Evolutionary conservation across 495 filamentous ascomycete species (phyloP).

Genomic region (Aspergillus cavernicola): DNA sequence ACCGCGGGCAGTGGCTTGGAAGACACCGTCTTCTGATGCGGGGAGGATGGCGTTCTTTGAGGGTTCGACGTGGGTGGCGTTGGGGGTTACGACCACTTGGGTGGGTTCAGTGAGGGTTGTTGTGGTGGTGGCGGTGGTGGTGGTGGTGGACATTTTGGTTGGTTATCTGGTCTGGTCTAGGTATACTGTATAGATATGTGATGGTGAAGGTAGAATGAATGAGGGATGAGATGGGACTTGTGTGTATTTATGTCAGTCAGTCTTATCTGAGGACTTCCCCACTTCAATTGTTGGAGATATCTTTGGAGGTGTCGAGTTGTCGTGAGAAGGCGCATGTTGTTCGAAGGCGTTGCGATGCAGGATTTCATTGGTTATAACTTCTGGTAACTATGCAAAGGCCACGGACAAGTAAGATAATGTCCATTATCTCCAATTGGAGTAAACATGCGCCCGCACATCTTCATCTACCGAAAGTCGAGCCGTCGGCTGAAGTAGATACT

Average conservation of each 20-base stretch:
- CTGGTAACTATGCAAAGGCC: not conserved
- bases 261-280: not conserved
- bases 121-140: slow-evolving; percentile 1
- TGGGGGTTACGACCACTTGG: slow-evolving; percentile 5
- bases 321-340: slow-evolving; percentile 10
- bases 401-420: not conserved
- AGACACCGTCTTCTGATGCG: slow-evolving; percentile 17
- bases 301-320: not conserved
- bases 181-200: no score
- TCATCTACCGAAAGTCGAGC: not conserved
- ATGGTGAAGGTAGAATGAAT: no score
- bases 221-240: no score
- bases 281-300: slow-evolving; percentile 4
- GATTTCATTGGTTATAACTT: slow-evolving; percentile 5
- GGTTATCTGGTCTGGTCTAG: not conserved
- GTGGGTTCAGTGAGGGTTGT: not conserved
- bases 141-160: slow-evolving; percentile 9
- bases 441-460: not conserved
- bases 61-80: not conserved
- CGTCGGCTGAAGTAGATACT: slow-evolving; percentile 8
- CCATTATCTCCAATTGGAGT: not conserved
- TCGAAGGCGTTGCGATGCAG: slow-evolving; percentile 1
- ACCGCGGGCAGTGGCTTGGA: slow-evolving; percentile 41
- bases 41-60: not conserved
- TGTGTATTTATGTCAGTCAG: no score